phyloP scores from a whole-genome alignment of 495 filamentous ascomycete species.

The Pseudotulostoma volvatum region DNA sequence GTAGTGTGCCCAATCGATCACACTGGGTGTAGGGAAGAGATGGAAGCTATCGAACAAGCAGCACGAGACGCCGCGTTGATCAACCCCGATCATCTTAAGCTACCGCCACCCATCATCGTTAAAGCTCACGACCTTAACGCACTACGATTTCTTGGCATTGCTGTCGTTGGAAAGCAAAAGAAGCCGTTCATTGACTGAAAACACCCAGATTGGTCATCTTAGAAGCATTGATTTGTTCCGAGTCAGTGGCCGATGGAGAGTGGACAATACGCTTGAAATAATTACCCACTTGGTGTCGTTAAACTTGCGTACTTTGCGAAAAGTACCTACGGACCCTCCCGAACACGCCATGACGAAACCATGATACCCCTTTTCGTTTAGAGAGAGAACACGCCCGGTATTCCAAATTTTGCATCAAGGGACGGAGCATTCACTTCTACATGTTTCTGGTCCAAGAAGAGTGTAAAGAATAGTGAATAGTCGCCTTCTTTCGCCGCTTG shows the following conservation, averaged over 20 bases:
- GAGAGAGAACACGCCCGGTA: too few species aligned
- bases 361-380: too few species aligned
- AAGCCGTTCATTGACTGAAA: slow-evolving; percentile 77
- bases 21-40: slow-evolving; percentile 90
- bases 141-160: slow-evolving; percentile 60
- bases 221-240: too few species aligned
- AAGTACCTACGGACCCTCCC: background rate
- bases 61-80: slow-evolving; percentile 82
- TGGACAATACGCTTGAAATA: too few species aligned
- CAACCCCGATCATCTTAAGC: slow-evolving; percentile 72
- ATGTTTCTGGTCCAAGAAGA: background rate
- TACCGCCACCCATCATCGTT: slow-evolving; percentile 70
- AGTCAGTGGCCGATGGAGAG: background rate
- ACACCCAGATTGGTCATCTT: background rate
- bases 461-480: background rate
- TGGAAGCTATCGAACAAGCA: slow-evolving; percentile 91
- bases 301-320: too few species aligned
- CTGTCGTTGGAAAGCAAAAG: slow-evolving; percentile 70
- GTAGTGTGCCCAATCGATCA: slow-evolving; percentile 93
- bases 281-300: too few species aligned
- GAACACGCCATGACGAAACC: background rate
- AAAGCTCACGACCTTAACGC: slow-evolving; percentile 60
- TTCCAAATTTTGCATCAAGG: too few species aligned
- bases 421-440: background rate
- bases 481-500: background rate